These are phyloP conservation scores for Melampsora americana DNA, from an alignment of 1,284 basidiomycete species.

Conservation along the genomic window DNA sequence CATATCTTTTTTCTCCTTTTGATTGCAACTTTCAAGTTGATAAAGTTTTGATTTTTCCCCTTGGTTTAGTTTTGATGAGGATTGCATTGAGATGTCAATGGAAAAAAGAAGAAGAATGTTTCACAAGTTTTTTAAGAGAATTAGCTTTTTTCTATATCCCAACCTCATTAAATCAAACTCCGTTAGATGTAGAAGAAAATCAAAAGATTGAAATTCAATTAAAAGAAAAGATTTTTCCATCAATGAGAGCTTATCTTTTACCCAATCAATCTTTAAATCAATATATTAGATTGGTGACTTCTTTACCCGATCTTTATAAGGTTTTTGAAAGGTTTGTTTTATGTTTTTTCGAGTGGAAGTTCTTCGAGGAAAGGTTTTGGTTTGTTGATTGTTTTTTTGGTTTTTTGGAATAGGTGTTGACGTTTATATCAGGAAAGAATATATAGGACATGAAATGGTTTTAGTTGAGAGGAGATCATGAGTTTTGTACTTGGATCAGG, in stretches of 20 bases:
- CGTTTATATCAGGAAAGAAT: no score
- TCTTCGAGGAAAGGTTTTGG: not conserved
- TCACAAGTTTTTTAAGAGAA: constrained; percentile 78
- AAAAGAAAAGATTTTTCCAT: constrained; percentile 22
- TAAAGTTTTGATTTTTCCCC: not conserved
- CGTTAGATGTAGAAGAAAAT: not conserved
- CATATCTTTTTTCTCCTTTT: constrained; percentile 64
- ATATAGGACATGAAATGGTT: no score
- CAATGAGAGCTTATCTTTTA: constrained; percentile 34
- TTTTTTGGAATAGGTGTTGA: no score
- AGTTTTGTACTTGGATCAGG: no score
- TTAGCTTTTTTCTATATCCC: constrained; percentile 86
- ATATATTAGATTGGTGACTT: constrained; percentile 11
- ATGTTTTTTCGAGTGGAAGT: constrained; percentile 1
- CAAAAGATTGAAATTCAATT: constrained; percentile 21
- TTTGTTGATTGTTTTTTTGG: not conserved
- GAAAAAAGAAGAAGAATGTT: constrained; percentile 79
- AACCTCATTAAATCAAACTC: constrained; percentile 54
- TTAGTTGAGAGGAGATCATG: no score
- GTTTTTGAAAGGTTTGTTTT: constrained; percentile 44
- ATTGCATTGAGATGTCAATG: constrained; percentile 70
- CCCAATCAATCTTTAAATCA: constrained; percentile 14
- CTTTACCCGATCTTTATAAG: constrained; percentile 39
- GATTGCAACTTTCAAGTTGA: constrained; percentile 73
- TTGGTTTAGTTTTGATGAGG: constrained; percentile 50